phyloP scores from a whole-genome alignment of 305 asterid genomes.

The Petunia hybrid region DNA sequence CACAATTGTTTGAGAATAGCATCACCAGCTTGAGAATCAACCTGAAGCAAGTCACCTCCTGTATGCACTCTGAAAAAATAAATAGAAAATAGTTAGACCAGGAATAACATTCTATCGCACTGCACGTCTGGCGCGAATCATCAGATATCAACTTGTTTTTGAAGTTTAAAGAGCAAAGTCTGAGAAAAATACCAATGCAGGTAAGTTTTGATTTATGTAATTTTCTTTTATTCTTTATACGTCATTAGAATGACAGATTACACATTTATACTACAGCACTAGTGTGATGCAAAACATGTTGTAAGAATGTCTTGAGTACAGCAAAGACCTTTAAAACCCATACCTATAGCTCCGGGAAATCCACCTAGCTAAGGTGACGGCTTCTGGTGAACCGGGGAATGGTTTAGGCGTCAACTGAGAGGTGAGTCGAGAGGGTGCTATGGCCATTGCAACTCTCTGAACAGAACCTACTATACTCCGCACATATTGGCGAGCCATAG shows the following conservation, averaged over 20 bases:
- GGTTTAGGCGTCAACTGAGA: conserved; percentile 68
- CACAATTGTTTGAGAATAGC: conserved; percentile 84
- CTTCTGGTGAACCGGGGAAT: conserved; percentile 84
- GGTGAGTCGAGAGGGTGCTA: conserved; percentile 74
- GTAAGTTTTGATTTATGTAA: no score
- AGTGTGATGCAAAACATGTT: not conserved
- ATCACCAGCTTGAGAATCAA: conserved; percentile 64
- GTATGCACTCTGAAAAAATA: conserved; percentile 61
- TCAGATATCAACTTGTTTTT: not conserved
- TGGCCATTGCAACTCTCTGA: conserved; percentile 96
- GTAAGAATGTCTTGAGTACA: not conserved
- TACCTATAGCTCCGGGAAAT: conserved; percentile 89
- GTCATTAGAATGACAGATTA: not conserved
- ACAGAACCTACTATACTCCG: conserved; percentile 89
- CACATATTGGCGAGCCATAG: conserved; percentile 94
- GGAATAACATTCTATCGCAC: not conserved
- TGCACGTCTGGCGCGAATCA: not conserved
- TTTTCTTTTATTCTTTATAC: not conserved
- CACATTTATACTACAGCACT: not conserved
- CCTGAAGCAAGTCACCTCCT: conserved; percentile 72
- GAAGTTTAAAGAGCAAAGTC: not conserved
- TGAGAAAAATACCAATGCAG: no score
- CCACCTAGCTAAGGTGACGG: conserved; percentile 85
- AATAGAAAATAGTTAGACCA: not conserved
- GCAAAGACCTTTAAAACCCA: not conserved